phyloP scores from a whole-genome alignment of 345 rosid species.

The Populus alba region DNA sequence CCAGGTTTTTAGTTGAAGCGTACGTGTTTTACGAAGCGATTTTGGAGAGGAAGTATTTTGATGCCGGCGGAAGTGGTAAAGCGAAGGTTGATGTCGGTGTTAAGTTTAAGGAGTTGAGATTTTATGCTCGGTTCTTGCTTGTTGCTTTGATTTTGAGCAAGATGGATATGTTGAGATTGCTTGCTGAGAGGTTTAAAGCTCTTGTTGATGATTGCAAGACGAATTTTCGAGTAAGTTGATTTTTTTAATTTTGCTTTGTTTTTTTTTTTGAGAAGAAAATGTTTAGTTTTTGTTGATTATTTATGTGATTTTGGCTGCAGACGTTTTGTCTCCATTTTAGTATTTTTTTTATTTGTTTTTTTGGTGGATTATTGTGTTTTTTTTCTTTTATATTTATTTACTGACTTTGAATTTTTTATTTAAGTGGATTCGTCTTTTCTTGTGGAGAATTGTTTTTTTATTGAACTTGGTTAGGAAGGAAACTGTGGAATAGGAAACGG shows the following conservation, averaged over 20 bases:
- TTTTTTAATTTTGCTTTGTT: not conserved
- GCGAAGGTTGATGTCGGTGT: conserved; percentile 59
- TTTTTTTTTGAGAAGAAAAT: not conserved
- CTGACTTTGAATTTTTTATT: not conserved
- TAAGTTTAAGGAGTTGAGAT: conserved; percentile 80
- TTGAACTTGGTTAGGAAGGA: not conserved
- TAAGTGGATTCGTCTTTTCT: not conserved
- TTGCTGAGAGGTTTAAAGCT: conserved; percentile 22
- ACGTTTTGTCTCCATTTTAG: not conserved
- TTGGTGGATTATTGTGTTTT: not conserved
- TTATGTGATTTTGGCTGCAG: not conserved
- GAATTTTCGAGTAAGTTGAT: conserved; percentile 58
- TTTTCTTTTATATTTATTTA: not conserved
- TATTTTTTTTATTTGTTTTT: not conserved
- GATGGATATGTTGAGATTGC: conserved; percentile 50
- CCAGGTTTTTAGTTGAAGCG: conserved; percentile 77
- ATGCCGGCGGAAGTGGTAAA: conserved; percentile 32
- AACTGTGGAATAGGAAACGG: conserved; percentile 6
- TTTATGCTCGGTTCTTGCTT: conserved; percentile 80
- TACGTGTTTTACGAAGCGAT: conserved; percentile 94
- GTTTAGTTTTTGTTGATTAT: not conserved
- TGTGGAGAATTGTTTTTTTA: not conserved
- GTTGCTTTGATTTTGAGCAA: conserved; percentile 74
- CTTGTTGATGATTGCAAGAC: conserved; percentile 70
- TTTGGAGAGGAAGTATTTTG: conserved; percentile 71